Evolutionary conservation across 2,329 filamentous ascomycete genomes (phyloP).

Genomic region (Pseudogymnoascus sp.): DNA sequence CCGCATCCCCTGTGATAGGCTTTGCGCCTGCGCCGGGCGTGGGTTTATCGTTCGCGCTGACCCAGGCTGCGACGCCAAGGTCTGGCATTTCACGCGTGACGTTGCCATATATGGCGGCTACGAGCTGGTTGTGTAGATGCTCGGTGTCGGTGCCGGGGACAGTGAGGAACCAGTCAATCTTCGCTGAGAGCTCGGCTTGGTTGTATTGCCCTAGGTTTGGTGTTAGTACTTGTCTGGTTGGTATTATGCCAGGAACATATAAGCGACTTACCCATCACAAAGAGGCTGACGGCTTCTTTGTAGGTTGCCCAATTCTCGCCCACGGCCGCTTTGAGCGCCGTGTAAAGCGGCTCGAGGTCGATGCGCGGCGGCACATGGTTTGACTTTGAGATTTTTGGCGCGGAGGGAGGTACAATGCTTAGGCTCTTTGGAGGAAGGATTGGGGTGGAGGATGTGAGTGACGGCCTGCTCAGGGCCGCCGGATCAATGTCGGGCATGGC

Average conservation of each 20-base stretch:
- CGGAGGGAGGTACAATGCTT: constrained; percentile 40
- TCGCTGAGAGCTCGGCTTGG: constrained; percentile 49
- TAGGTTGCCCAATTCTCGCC: constrained; percentile 56
- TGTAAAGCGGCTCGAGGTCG: constrained; percentile 57
- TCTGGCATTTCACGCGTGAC: constrained; percentile 62
- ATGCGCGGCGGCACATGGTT: constrained; percentile 58
- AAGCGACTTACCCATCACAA: constrained; percentile 46
- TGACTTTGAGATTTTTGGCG: constrained; percentile 42
- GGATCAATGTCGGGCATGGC: constrained; percentile 62
- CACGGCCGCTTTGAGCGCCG: constrained; percentile 51
- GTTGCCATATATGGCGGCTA: constrained; percentile 60
- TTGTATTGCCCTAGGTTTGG: constrained; percentile 48
- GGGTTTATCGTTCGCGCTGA: constrained; percentile 63
- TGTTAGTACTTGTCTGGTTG: constrained; percentile 23
- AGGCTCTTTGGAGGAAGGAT: constrained; percentile 50
- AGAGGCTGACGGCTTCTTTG: constrained; percentile 54
- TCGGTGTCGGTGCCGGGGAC: constrained; percentile 45
- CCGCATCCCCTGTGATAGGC: constrained; percentile 55
- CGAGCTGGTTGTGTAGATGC: constrained; percentile 59
- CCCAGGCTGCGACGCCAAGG: constrained; percentile 59
- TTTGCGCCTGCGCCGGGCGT: constrained; percentile 48
- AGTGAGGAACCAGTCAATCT: constrained; percentile 51
- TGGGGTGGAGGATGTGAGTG: constrained; percentile 49
- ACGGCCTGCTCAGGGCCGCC: constrained; percentile 55
- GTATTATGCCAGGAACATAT: constrained; percentile 14